Evolutionary conservation across 129 eudicot genomes (phyloP).

Genomic region (Heracleum sosnowskyi): DNA sequence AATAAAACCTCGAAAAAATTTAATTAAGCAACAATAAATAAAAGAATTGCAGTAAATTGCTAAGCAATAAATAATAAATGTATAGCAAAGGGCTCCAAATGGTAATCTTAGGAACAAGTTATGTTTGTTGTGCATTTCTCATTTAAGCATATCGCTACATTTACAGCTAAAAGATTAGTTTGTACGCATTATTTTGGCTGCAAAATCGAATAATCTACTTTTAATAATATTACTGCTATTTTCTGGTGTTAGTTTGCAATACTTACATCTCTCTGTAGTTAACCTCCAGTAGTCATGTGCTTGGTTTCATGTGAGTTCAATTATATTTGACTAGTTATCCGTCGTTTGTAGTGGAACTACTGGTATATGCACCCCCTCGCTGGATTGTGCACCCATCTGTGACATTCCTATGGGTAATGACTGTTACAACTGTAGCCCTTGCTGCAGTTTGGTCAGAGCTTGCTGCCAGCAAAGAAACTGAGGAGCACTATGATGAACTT

Average conservation of each 20-base stretch:
- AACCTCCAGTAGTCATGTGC: neutral
- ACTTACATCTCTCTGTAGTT: neutral
- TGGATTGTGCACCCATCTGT: constrained; percentile 57
- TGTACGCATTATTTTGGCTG: neutral
- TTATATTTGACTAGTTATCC: neutral
- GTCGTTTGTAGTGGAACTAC: constrained; percentile 51
- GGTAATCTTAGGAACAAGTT: neutral
- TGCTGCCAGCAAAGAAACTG: constrained; percentile 37
- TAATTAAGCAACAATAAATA: no score
- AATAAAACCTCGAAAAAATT: neutral
- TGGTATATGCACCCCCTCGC: constrained; percentile 50
- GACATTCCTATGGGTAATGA: constrained; percentile 58
- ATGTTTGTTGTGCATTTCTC: neutral
- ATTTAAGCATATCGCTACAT: neutral
- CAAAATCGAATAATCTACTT: neutral
- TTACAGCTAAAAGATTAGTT: neutral
- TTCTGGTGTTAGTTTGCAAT: constrained; percentile 1
- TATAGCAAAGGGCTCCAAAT: neutral
- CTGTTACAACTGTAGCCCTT: constrained; percentile 56
- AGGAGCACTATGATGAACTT: constrained; percentile 49
- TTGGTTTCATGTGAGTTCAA: neutral
- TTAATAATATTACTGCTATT: neutral
- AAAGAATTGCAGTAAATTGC: neutral
- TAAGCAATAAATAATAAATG: neutral
- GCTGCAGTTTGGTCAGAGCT: constrained; percentile 72